phyloP scores from a whole-genome alignment of 805 yeast species.

The Starmerella apicola region DNA sequence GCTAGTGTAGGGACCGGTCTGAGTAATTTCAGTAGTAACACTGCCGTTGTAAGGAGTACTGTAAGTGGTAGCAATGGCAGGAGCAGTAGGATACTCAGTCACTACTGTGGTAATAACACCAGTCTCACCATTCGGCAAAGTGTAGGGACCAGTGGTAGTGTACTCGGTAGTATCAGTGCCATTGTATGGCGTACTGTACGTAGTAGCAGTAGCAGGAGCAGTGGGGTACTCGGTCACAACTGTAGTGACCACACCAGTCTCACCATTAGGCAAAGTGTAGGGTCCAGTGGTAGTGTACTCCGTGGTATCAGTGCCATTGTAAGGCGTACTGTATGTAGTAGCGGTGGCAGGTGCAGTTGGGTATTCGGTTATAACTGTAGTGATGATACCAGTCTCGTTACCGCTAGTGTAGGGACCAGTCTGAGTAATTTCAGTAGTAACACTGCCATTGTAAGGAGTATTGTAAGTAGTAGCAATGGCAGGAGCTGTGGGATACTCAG shows the following conservation, averaged over 20 bases:
- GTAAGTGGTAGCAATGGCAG: neutral
- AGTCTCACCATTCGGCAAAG: neutral
- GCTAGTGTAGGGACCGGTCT: constrained; percentile 4
- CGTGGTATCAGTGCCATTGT: constrained; percentile 3
- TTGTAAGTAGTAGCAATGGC: neutral
- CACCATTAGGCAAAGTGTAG: constrained; percentile 2
- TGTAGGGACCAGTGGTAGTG: neutral
- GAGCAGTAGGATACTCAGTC: constrained; percentile 3
- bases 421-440: neutral
- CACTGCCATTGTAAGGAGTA: no score
- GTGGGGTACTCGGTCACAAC: constrained; percentile 6
- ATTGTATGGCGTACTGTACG: neutral
- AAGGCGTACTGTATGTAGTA: neutral
- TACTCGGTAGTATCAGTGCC: neutral
- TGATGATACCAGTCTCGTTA: neutral
- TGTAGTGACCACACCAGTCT: neutral
- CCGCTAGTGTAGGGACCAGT: constrained; percentile 4
- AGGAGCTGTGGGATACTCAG: constrained; percentile 4
- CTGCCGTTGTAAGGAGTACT: constrained; percentile 3
- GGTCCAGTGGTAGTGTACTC: constrained; percentile 3
- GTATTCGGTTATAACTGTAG: neutral
- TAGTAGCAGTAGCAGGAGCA: constrained; percentile 1
- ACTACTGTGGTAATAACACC: constrained; percentile 2
- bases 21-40: neutral
- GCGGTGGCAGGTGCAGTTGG: neutral